Percentiles rank a stretch among this genome's conserved stretches.
Evolutionary conservation across 139 green algal species (phyloP).

Genomic region (Auxenochlorella pyrenoidosa): DNA sequence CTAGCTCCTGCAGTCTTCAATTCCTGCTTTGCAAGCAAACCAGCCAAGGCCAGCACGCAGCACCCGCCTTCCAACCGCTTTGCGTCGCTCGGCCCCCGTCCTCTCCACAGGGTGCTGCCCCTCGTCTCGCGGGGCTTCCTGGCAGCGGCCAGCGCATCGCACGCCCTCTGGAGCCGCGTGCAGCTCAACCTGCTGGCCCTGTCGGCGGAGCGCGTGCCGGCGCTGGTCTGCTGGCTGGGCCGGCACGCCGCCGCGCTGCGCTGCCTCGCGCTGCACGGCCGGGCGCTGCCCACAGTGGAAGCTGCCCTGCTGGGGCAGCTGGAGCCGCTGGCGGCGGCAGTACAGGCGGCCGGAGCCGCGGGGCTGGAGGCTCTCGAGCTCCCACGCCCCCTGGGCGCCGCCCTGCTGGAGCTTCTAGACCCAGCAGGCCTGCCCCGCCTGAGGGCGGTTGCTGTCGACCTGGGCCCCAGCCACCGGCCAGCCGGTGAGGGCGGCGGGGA

Average conservation of each 20-base stretch:
- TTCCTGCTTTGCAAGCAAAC: too few species aligned
- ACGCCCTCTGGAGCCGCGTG: neutral
- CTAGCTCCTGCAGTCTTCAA: neutral
- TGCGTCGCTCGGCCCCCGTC: neutral
- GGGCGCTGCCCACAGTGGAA: conserved; percentile 4
- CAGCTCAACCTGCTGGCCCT: conserved; percentile 16
- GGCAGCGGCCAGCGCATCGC: neutral
- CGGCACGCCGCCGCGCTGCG: neutral
- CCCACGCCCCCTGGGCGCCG: neutral
- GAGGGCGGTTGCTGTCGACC: neutral
- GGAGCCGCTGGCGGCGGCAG: neutral
- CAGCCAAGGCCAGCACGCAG: neutral
- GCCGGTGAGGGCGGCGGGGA: neutral
- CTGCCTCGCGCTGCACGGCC: conserved; percentile 20
- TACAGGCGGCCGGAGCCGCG: neutral
- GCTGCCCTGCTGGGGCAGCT: neutral
- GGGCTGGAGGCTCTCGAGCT: neutral
- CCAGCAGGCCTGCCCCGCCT: neutral
- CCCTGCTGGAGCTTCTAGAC: neutral
- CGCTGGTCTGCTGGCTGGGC: neutral
- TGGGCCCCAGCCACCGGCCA: neutral
- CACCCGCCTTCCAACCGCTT: too few species aligned
- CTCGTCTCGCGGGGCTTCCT: neutral
- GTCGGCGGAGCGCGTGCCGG: neutral
- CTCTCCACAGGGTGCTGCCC: conserved; percentile 17